Evolutionary conservation across 2,329 filamentous ascomycete species (phyloP).

Genomic region (Verticillium klebahnii): DNA sequence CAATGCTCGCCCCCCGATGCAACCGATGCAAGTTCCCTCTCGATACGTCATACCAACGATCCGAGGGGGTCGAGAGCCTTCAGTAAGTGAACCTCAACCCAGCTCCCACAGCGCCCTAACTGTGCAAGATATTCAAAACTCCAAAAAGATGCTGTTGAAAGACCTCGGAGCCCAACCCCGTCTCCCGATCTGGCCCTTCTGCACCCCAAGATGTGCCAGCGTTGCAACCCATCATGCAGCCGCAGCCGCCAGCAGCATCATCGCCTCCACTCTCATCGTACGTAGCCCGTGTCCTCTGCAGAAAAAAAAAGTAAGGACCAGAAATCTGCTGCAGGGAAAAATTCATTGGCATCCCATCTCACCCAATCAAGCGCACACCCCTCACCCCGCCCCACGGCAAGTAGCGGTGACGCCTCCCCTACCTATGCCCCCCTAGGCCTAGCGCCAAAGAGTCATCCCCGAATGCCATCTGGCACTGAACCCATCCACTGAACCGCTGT

Average conservation of each 20-base stretch:
- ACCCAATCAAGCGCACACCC: not conserved
- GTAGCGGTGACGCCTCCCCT: not conserved
- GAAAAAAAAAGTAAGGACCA: constrained; percentile 24
- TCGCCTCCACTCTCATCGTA: not conserved
- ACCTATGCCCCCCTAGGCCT: not conserved
- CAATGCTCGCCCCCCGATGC: too few relatives aligned
- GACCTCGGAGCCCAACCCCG: not conserved
- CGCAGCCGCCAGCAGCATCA: not conserved
- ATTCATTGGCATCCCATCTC: not conserved
- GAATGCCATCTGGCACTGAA: not conserved
- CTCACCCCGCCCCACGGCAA: not conserved
- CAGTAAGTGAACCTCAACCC: too few relatives aligned
- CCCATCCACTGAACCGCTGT: not conserved
- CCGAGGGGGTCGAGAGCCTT: not conserved
- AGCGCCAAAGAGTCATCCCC: not conserved
- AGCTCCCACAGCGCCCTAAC: not conserved
- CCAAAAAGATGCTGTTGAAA: not conserved
- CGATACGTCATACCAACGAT: not conserved
- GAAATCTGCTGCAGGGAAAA: constrained; percentile 8
- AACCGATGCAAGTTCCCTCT: not conserved
- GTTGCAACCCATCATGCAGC: not conserved
- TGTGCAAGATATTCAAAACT: not conserved
- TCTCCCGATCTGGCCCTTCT: not conserved
- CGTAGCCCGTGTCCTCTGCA: not conserved
- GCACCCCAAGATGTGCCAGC: not conserved